Evolutionary conservation across 345 rosid genomes (phyloP), one percentile per base, ranked within the genome.

Genomic region (Reutealis trisperma): DNA sequence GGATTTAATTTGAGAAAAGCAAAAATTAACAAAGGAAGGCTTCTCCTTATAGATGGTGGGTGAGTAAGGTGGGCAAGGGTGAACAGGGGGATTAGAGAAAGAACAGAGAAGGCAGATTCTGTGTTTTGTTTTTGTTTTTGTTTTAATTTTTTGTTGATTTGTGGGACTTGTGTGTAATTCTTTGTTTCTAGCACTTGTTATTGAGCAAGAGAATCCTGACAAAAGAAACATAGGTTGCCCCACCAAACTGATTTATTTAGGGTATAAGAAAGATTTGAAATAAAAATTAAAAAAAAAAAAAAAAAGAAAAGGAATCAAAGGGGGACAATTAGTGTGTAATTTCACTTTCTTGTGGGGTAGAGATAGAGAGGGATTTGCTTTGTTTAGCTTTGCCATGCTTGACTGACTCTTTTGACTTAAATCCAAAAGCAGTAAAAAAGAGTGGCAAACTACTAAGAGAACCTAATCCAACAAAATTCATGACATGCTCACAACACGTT

Each of bases 331-430:
- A 58, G 69, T 13, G 47, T 60, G 81, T 73, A 49, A 22, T 75
- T 86, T 92, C 97, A 88, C 93, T 92, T 90, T 92, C 97, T 64
- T 67, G 93, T 87, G 93, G 89, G 90, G 87, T 57, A 77, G 65
- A 44, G 73, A 55, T n/a, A n/a, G 81, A 83, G 76, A 55, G 55
- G 65, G 79, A 79, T 65, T 47, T 47, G 51, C 41, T 84, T 82
- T 27, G 30, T 27, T 27, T 27, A 27, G 30, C 30, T 27, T 27
- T 37, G 41, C 6, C 5, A 37, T 70, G 79, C 81, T 87, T 88
- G 94, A 89, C 92, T 69, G 78, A 72, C 83, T 81, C 87, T 90
- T 85, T 88, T 91, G 89, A 93, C 98, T 84, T 80, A 77, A 88
- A 83, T 73, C 75, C 81, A 25, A 51, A 83, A 72, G 62, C 73